Evolutionary conservation across 257 asterid species (phyloP), one percentile per base, ranked within the genome.

Genomic region (Penstemon davidsonii): DNA sequence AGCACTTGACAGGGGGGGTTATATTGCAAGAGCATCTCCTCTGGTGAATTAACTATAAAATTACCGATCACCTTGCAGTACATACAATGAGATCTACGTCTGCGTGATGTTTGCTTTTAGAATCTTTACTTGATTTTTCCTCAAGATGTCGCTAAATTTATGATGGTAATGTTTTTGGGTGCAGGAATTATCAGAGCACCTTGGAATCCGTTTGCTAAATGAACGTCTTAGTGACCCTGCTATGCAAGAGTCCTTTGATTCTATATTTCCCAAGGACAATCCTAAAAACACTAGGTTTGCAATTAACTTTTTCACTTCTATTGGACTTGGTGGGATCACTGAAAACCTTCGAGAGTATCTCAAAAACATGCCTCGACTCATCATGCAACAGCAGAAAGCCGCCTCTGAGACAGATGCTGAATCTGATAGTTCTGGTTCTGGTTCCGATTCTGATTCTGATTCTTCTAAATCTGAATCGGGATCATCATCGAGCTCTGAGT

Each of bases 171-270:
- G 9, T 51, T 55, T 55, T 25, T 7, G 60, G 25, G 37, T 78
- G 70, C 86, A 92, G 98, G 98, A 92, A 60, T 66, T 92, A 56
- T 87, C 96, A 0, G 95, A 92, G 70, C 97, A 89, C 88, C 95
- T 92, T 11, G 98, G 98, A 9, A 87, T 92, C 52, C 85, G 91
- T 15, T 43, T 77, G 73, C 87, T 92, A 2, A 92, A 89, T 13
- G 95, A 89, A 51, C 96, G 95, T 64, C 92, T 89, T 11, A 82
- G 83, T 11, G 96, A 89, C 44, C 91, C 93, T 0, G 73, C 75
- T 3, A 83, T 92, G 98, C 96, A 87, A 64, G 98, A 89, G 12
- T 89, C 96, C 0, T 82, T 80, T 13, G 96, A 85, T 8, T 89
- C 96, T 1, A 87, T 92, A 3, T 92, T 92, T 36, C 98, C 98